Evolutionary conservation across 768 basidiomycete genomes (phyloP).

Genomic region (Russula griseocarnosa): DNA sequence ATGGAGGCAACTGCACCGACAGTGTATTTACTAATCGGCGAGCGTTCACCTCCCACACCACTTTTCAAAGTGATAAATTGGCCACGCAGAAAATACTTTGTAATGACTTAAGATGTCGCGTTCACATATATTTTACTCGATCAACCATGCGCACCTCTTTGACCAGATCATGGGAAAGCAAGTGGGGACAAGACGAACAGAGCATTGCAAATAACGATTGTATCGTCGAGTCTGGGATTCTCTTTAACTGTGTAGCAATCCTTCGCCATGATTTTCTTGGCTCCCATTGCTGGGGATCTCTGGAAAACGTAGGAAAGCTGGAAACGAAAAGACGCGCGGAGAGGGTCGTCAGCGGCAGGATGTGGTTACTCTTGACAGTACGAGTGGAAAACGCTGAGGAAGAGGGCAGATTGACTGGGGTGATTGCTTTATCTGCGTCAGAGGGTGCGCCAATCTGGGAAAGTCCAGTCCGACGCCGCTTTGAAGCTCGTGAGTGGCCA

Average conservation of each 20-base stretch:
- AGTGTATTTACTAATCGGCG: conserved; percentile 45
- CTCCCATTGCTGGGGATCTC: conserved; percentile 40
- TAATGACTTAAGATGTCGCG: neutral
- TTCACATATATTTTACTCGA: neutral
- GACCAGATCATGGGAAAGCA: conserved; percentile 54
- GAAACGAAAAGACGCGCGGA: conserved; percentile 52
- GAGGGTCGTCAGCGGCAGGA: conserved; percentile 47
- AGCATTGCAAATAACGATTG: conserved; percentile 52
- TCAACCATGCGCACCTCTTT: conserved; percentile 42
- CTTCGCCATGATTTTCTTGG: conserved; percentile 19
- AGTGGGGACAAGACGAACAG: conserved; percentile 45
- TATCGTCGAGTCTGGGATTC: conserved; percentile 50
- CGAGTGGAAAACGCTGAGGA: conserved; percentile 48
- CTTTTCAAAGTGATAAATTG: conserved; percentile 44
- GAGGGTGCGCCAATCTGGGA: conserved; percentile 43
- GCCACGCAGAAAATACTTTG: conserved; percentile 62
- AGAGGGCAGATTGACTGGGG: conserved; percentile 42
- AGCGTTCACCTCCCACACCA: conserved; percentile 43
- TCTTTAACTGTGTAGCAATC: conserved; percentile 41
- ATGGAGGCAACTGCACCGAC: conserved; percentile 41
- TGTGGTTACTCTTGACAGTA: conserved; percentile 32
- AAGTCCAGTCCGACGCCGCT: conserved; percentile 33
- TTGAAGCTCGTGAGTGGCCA: conserved; percentile 26
- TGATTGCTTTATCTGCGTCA: conserved; percentile 41
- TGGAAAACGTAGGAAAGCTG: conserved; percentile 41